These are phyloP conservation scores for Dendrobium catenatum DNA, from an alignment of 106 monocot species.

Conservation along the genomic window DNA sequence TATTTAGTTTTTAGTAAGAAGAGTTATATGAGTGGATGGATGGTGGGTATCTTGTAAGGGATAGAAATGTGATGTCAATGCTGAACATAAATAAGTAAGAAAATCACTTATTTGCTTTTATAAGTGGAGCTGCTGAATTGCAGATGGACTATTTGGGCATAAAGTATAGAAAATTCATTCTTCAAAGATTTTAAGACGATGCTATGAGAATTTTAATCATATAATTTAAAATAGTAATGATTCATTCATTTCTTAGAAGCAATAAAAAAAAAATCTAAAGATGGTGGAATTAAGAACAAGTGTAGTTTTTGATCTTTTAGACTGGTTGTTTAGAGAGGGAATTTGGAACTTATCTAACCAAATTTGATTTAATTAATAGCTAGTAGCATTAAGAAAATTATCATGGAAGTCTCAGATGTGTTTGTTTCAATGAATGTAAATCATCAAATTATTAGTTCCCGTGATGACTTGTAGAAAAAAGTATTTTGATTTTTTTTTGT, in stretches of 20 bases:
- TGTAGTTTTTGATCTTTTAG: too few relatives aligned
- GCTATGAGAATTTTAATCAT: neutral
- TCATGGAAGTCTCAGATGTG: neutral
- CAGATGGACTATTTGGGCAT: neutral
- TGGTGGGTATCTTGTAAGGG: neutral
- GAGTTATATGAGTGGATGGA: neutral
- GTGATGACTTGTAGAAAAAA: too few relatives aligned
- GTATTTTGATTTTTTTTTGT: too few relatives aligned
- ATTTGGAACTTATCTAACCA: neutral
- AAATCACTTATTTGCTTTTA: neutral
- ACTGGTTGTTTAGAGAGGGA: too few relatives aligned
- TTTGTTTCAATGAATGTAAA: neutral
- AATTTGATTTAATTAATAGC: neutral
- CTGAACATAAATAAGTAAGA: neutral
- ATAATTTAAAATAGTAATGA: neutral
- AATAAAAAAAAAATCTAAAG: too few relatives aligned
- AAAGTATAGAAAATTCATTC: neutral
- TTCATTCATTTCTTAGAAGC: too few relatives aligned
- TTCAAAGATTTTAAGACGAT: neutral
- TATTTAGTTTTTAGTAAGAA: neutral
- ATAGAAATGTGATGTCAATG: neutral
- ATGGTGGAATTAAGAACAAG: too few relatives aligned
- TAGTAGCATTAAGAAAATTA: neutral
- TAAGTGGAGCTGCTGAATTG: neutral
- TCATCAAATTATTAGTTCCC: too few relatives aligned